Percentiles rank a stretch among this genome's conserved stretches.
These are phyloP conservation scores for Mollisia scopiformis DNA, from an alignment of 2,329 filamentous ascomycete genomes.

Conservation along the genomic window DNA sequence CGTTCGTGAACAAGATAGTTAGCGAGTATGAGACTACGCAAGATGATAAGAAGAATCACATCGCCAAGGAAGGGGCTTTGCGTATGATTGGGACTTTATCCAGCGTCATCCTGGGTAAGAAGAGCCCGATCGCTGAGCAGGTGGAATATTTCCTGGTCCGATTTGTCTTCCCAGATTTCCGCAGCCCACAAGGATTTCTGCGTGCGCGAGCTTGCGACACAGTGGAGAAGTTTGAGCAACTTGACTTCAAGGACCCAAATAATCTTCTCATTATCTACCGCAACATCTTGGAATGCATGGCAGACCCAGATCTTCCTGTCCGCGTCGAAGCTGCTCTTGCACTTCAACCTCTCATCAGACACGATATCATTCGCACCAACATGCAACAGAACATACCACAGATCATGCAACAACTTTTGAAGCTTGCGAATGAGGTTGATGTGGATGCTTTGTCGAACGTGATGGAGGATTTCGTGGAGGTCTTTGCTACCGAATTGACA, in stretches of 20 bases:
- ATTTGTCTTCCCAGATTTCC: slow-evolving; percentile 98
- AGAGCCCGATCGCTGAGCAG: slow-evolving; percentile 96
- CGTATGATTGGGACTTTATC: slow-evolving; percentile 97
- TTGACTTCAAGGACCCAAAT: slow-evolving; percentile 95
- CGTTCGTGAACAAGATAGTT: slow-evolving; percentile 93
- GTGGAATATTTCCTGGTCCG: slow-evolving; percentile 98
- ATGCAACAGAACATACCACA: slow-evolving; percentile 99
- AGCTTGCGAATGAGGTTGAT: slow-evolving; percentile 96
- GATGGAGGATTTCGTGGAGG: slow-evolving; percentile 99
- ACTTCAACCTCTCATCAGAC: slow-evolving; percentile 91
- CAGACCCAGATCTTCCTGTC: slow-evolving; percentile 89
- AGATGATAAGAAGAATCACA: slow-evolving; percentile 87
- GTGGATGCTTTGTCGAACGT: slow-evolving; percentile 97
- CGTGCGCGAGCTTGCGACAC: slow-evolving; percentile 95
- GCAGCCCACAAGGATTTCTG: slow-evolving; percentile 87
- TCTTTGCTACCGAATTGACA: slow-evolving; percentile 95
- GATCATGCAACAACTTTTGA: slow-evolving; percentile 98
- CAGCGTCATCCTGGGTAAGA: slow-evolving; percentile 93
- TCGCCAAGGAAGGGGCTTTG: slow-evolving; percentile 94
- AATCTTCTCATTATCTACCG: slow-evolving; percentile 96
- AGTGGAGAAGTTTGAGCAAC: slow-evolving; percentile 95
- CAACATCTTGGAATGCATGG: slow-evolving; percentile 96
- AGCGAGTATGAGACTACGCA: slow-evolving; percentile 86
- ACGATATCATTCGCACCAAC: slow-evolving; percentile 89
- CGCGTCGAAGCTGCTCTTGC: slow-evolving; percentile 92